Base-by-base conservation (phyloP, 371 early-diverging fungal species). In the Parasitella parasitica region DNA sequence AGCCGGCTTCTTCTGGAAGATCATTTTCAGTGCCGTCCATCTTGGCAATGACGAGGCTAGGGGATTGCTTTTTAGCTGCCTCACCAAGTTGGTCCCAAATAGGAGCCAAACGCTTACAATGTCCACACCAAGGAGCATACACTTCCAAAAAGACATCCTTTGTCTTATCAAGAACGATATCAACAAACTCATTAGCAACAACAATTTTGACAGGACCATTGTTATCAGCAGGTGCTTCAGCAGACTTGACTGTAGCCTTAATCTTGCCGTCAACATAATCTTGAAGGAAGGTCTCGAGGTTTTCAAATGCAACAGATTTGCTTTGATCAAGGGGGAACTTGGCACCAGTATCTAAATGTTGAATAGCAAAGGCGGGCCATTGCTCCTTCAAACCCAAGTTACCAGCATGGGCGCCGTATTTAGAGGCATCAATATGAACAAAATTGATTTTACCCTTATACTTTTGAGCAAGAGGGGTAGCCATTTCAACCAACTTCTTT, bases 11-110 rank as follows among this genome's bases (percentile, higher is more conserved):
- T 22, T 84, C 66, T n/a, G 98, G 97, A 41, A 97, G 68, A 64
- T 98, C 98, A 81, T 97, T 97, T 65, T 89, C 93, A 39, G 95
- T 94, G 71, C 89, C 95, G 68, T 97, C 97, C 88, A 97, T 85
- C 87, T 97, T 97, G 78, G 96, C 94, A 65, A 98, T 91, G 22
- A 91, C 82, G 57, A 93, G 70, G 61, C 75, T 65, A 71, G 83
- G 73, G 37, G 70, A 66, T 57, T 82, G 66, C 50, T 65, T 51
- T 32, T 70, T 65, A 4, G 57, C 67, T 30, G 46, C 36, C 36
- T 78, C 65, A 67, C 87, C 95, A 38, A 96, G 80, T 71, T 88
- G 74, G 36, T 87, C 86, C 86, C 91, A 96, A 66, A 80, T 85
- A 61, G 96, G 94, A 3, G 88, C 94, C 54, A 97, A 83, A 63